Percentiles rank a stretch among this genome's conserved stretches.
Evolutionary conservation across 78 protist genomes (phyloP).

Genomic region (Cavenderia fasciculata): DNA sequence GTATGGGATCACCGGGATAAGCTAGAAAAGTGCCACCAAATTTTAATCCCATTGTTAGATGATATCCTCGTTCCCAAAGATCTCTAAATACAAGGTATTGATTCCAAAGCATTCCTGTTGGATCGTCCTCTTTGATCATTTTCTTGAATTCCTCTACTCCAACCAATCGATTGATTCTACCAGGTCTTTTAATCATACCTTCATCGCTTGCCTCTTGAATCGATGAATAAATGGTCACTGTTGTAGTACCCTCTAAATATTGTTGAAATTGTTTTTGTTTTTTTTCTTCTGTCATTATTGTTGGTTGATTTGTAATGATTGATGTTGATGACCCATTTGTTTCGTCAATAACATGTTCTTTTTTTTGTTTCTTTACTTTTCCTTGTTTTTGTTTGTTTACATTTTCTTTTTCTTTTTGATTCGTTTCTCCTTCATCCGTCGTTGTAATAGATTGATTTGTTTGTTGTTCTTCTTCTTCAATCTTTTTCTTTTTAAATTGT

Average conservation of each 20-base stretch:
- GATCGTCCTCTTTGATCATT: background rate
- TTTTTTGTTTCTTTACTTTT: background rate
- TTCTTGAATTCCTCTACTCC: too few species aligned
- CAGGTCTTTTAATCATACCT: background rate
- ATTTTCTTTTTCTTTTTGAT: background rate
- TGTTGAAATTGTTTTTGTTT: slow-evolving; percentile 1
- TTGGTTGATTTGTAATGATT: too few species aligned
- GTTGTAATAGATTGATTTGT: background rate
- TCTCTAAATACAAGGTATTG: slow-evolving; percentile 52
- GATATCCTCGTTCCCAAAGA: slow-evolving; percentile 71
- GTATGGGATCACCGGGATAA: slow-evolving; percentile 71
- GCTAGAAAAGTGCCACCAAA: slow-evolving; percentile 84
- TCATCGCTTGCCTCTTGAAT: background rate
- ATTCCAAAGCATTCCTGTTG: background rate
- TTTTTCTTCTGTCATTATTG: background rate
- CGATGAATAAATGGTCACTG: background rate
- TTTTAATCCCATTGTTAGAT: slow-evolving; percentile 62
- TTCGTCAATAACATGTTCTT: background rate
- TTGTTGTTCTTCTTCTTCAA: background rate
- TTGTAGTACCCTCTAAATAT: background rate
- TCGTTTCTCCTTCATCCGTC: background rate
- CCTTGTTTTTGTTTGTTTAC: background rate
- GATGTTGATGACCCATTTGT: background rate
- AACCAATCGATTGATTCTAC: too few species aligned
- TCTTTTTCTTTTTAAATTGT: slow-evolving; percentile 14